Percentiles rank a stretch among this genome's conserved stretches.
Evolutionary conservation across 1,139 yeast genomes (phyloP).

Genomic region (Schizosaccharomyces versatilis): DNA sequence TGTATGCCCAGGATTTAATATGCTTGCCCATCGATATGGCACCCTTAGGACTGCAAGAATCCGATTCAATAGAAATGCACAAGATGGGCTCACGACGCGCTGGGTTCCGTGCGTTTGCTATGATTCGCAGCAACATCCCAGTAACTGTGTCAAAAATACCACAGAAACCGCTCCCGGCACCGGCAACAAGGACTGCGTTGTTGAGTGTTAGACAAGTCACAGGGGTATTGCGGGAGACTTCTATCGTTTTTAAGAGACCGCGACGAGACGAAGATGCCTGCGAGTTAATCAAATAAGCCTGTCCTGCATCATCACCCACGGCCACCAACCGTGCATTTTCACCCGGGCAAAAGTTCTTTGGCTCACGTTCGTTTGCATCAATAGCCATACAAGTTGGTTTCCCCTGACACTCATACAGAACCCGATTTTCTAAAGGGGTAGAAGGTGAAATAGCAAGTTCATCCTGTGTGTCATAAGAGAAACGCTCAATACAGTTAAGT

Average conservation of each 20-base stretch:
- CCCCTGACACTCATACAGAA: neutral
- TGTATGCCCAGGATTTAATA: neutral
- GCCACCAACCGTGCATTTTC: neutral
- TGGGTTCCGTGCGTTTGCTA: neutral
- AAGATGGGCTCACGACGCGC: neutral
- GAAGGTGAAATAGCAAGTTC: neutral
- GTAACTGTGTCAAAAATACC: neutral
- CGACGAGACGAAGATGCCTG: neutral
- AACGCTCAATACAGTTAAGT: neutral
- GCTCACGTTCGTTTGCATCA: neutral
- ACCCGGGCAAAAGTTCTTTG: neutral
- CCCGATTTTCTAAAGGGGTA: neutral
- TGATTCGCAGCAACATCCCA: neutral
- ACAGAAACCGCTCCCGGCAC: neutral
- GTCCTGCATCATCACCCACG: slow-evolving; percentile 1
- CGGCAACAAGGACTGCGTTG: neutral
- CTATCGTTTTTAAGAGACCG: neutral
- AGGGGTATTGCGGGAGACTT: neutral
- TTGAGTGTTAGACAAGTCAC: neutral
- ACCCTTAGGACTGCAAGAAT: neutral
- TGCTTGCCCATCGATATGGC: neutral
- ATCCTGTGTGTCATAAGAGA: neutral
- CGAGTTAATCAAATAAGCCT: neutral
- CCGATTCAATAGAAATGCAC: neutral
- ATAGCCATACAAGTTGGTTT: neutral